phyloP scores from a whole-genome alignment of 148 eudicot species.

The Simmondsia chinensis region DNA sequence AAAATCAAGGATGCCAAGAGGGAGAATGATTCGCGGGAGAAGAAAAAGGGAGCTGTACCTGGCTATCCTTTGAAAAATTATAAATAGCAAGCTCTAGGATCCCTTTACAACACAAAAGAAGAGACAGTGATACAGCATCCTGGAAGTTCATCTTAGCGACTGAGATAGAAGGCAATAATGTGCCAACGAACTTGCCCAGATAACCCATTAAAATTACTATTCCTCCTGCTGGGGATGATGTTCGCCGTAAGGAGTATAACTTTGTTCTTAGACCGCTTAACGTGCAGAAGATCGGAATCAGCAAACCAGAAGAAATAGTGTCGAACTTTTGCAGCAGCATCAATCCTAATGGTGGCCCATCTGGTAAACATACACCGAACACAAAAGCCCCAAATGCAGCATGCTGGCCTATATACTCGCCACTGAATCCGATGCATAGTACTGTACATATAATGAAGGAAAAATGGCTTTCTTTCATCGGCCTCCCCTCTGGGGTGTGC shows the following conservation, averaged over 20 bases:
- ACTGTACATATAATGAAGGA: constrained; percentile 8
- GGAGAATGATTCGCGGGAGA: too few species aligned
- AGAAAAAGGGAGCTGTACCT: constrained; percentile 18
- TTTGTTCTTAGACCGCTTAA: constrained; percentile 14
- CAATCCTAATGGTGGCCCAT: constrained; percentile 21
- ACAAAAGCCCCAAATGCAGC: constrained; percentile 9
- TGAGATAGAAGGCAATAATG: constrained; percentile 1
- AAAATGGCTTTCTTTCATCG: constrained; percentile 14
- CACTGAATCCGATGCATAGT: constrained; percentile 3
- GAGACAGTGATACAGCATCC: constrained; percentile 9
- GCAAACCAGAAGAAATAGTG: constrained; percentile 9
- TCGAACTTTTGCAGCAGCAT: constrained; percentile 13
- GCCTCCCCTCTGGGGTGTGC: constrained; percentile 14
- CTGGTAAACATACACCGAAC: constrained; percentile 23
- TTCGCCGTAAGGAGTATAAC: neutral
- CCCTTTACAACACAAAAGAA: constrained; percentile 16
- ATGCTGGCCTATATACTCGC: constrained; percentile 16
- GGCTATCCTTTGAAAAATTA: constrained; percentile 12
- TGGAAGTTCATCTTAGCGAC: neutral
- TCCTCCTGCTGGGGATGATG: constrained; percentile 3
- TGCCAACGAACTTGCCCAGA: constrained; percentile 16
- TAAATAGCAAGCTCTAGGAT: constrained; percentile 13
- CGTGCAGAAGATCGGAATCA: constrained; percentile 15
- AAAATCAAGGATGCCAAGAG: too few species aligned
- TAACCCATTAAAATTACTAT: constrained; percentile 8